Evolutionary conservation across 306 rosid genomes (phyloP), one percentile per base, ranked within the genome.

Genomic region (Clitoria ternatea): DNA sequence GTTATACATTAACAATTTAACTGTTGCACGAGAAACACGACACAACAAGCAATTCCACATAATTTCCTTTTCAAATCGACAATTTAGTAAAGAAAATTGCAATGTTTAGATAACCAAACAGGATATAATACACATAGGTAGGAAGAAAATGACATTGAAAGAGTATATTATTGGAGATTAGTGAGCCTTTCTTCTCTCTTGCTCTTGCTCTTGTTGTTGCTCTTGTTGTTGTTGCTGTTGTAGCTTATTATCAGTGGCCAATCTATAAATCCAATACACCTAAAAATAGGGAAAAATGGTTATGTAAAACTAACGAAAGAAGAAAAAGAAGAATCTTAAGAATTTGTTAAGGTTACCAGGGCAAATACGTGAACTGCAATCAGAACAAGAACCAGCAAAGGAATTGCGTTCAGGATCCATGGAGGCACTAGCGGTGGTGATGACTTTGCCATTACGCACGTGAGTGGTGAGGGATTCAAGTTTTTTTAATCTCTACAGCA

Each of bases 231-330:
- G 74, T 35, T 69, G 82, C 65, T 84, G 89, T 66, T 67, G 97
- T 5, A 42, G 30, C 27, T 73, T 73, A 20, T 12, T 49, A 10
- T 92, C 96, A 20, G 97, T 90, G 10, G 89, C 91, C 73, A 92
- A 78, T 90, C 89, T 86, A 82, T 88, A 92, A 77, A 92, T 88
- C 98, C 98, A 92, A 70, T 90, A 92, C 6, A 70, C 97, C 98
- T 92, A 49, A 36, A 62, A 20, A 12, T 3, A 14, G 61, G 4
- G 4, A 35, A 35, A 22, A 50, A 32, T 17, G 27, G 12, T 24
- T 55, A 6, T 19, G 19, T 55, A 29, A 29, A 29, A 29, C 2
- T 20, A 22, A 20, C 22, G 1, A 32, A 39, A 12, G 10, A 26
- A 13, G 39, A 4, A 0, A 7, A 50, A 59, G 35, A 57, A 4